These are phyloP conservation scores for Diplodia scrobiculata DNA, from an alignment of 2,329 filamentous ascomycete species.

Conservation along the genomic window DNA sequence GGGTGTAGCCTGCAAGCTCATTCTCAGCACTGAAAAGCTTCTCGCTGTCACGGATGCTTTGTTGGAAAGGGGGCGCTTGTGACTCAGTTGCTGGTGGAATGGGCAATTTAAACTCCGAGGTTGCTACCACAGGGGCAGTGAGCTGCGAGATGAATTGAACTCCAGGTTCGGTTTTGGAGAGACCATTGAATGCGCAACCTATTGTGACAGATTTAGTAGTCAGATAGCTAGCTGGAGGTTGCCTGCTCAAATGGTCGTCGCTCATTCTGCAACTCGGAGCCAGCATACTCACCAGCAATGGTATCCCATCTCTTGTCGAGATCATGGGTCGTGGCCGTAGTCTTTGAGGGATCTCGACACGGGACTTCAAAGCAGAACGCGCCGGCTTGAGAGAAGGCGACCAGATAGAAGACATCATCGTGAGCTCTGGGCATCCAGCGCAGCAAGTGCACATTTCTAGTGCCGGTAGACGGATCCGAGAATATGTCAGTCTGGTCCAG, in stretches of 20 bases:
- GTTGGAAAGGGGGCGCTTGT: conserved; percentile 43
- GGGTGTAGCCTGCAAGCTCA: conserved; percentile 53
- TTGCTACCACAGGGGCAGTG: conserved; percentile 41
- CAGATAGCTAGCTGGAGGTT: not conserved
- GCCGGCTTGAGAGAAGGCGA: conserved; percentile 39
- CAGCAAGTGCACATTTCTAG: conserved; percentile 9
- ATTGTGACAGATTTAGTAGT: conserved; percentile 17
- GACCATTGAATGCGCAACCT: conserved; percentile 39
- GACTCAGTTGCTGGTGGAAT: conserved; percentile 29
- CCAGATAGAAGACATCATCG: conserved; percentile 34
- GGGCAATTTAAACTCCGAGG: conserved; percentile 38
- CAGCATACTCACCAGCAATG: conserved; percentile 38
- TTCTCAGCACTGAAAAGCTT: conserved; percentile 53
- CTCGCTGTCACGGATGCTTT: conserved; percentile 44
- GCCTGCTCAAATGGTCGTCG: not conserved
- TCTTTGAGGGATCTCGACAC: conserved; percentile 34
- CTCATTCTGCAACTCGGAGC: not conserved
- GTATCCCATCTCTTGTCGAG: conserved; percentile 50
- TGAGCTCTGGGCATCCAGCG: conserved; percentile 19
- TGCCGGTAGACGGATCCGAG: not conserved
- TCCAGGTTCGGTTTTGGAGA: conserved; percentile 30
- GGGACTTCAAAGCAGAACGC: conserved; percentile 38
- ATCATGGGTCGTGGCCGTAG: conserved; percentile 36
- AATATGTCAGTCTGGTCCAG: conserved; percentile 3
- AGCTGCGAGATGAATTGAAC: conserved; percentile 46